phyloP scores from a whole-genome alignment of 108 stramenopile genomes.

The Skeletonema marinoi region DNA sequence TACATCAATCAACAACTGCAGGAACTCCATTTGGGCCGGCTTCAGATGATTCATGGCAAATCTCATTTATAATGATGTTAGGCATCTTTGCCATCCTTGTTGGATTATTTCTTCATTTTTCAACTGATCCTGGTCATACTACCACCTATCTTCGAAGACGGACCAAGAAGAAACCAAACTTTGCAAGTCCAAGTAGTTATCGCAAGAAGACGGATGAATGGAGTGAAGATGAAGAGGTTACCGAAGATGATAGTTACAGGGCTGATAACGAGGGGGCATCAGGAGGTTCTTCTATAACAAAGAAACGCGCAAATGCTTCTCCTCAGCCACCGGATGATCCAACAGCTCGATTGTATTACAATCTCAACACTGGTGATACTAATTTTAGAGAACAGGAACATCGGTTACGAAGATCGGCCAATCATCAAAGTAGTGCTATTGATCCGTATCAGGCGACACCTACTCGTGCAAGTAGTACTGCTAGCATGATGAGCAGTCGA shows the following conservation, averaged over 20 bases:
- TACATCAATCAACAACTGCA: background rate
- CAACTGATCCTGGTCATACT: slow-evolving; percentile 19
- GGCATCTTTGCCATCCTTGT: slow-evolving; percentile 60
- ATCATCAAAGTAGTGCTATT: slow-evolving; percentile 4
- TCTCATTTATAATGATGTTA: slow-evolving; percentile 63
- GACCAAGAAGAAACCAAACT: slow-evolving; percentile 19
- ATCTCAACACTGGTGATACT: slow-evolving; percentile 7
- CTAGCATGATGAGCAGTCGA: background rate
- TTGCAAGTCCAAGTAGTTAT: slow-evolving; percentile 15
- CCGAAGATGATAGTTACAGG: slow-evolving; percentile 38
- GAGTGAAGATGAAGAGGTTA: slow-evolving; percentile 67
- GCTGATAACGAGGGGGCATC: slow-evolving; percentile 20
- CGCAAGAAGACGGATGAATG: slow-evolving; percentile 77
- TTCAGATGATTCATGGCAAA: slow-evolving; percentile 54
- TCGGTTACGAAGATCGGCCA: slow-evolving; percentile 32
- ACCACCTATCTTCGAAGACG: slow-evolving; percentile 23
- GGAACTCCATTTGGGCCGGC: slow-evolving; percentile 1
- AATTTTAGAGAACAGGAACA: slow-evolving; percentile 33
- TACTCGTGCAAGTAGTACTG: slow-evolving; percentile 14
- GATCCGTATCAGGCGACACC: slow-evolving; percentile 22
- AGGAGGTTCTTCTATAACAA: slow-evolving; percentile 26
- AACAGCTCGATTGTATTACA: slow-evolving; percentile 37
- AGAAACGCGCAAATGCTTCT: background rate
- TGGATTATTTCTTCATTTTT: slow-evolving; percentile 71
- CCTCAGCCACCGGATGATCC: slow-evolving; percentile 27